A percentile compares a stretch with the other conserved stretches of the same genome.
phyloP scores from a whole-genome alignment of 2,329 filamentous ascomycete species.

The Nigrospora sphaerica region DNA sequence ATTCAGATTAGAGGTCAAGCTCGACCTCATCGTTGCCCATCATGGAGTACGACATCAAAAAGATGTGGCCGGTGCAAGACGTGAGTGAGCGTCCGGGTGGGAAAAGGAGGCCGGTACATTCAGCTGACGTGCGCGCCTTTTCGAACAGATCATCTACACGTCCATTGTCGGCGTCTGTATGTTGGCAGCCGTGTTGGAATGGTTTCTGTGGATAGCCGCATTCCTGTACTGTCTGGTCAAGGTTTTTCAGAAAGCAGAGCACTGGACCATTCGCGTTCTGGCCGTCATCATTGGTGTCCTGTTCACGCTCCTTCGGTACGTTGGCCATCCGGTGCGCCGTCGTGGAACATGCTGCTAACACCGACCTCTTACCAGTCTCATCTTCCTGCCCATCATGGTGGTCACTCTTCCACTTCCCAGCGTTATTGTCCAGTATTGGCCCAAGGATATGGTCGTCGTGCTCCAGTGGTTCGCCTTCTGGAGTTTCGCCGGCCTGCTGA shows the following conservation, averaged over 20 bases:
- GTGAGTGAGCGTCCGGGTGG: constrained; percentile 20
- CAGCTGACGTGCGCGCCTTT: background rate
- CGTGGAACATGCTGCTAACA: constrained; percentile 7
- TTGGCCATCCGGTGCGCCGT: background rate
- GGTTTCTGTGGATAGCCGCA: constrained; percentile 90
- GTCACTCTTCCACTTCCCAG: constrained; percentile 81
- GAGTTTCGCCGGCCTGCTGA: constrained; percentile 79
- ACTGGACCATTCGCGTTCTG: constrained; percentile 73
- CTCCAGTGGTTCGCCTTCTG: constrained; percentile 96
- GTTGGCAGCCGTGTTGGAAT: constrained; percentile 80
- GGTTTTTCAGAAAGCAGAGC: constrained; percentile 82
- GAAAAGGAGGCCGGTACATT: too few species aligned
- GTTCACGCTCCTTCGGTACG: constrained; percentile 71
- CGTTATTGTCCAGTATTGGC: constrained; percentile 67
- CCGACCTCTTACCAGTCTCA: constrained; percentile 42
- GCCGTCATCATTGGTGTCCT: constrained; percentile 67
- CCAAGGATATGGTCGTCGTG: constrained; percentile 56
- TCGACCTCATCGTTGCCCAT: constrained; percentile 5
- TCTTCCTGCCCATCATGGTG: constrained; percentile 91
- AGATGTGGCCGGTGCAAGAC: constrained; percentile 45
- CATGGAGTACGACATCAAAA: constrained; percentile 33
- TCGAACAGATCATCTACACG: constrained; percentile 71
- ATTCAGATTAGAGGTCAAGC: too few species aligned
- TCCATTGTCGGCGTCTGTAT: constrained; percentile 74
- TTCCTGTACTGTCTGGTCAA: constrained; percentile 89